Evolutionary conservation across 345 rosid genomes (phyloP).

Genomic region (Xanthoceras sorbifolium): DNA sequence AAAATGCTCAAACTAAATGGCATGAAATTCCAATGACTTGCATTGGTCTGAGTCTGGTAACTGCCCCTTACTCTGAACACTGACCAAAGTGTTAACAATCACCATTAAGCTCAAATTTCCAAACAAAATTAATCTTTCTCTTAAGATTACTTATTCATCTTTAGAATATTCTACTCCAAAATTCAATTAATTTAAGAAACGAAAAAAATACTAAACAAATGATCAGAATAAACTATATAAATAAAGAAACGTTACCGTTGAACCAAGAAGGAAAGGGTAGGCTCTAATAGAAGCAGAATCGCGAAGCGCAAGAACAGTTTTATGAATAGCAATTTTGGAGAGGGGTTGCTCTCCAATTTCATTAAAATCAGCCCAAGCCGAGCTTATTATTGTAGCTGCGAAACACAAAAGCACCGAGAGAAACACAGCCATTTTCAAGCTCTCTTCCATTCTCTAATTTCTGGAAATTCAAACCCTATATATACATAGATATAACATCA

Average conservation of each 20-base stretch:
- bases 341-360: slow-evolving; percentile 64
- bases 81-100: too few species aligned
- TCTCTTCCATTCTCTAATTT: background rate
- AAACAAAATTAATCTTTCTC: background rate
- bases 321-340: slow-evolving; percentile 57
- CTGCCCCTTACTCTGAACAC: too few species aligned
- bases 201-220: background rate
- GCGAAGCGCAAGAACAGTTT: slow-evolving; percentile 42
- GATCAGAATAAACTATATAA: background rate
- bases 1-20: background rate
- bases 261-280: slow-evolving; percentile 57
- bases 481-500: background rate
- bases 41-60: too few species aligned
- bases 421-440: background rate
- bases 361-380: slow-evolving; percentile 28
- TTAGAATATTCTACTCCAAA: too few species aligned
- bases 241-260: slow-evolving; percentile 30
- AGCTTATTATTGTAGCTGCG: slow-evolving; percentile 13
- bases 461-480: background rate
- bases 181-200: background rate
- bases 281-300: slow-evolving; percentile 48
- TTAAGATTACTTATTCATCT: too few species aligned
- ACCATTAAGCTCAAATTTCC: background rate
- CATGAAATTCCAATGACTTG: background rate
- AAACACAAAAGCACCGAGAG: slow-evolving; percentile 21